phyloP scores from a whole-genome alignment of 805 yeast species.

The Saccharomycopsis amapae region DNA sequence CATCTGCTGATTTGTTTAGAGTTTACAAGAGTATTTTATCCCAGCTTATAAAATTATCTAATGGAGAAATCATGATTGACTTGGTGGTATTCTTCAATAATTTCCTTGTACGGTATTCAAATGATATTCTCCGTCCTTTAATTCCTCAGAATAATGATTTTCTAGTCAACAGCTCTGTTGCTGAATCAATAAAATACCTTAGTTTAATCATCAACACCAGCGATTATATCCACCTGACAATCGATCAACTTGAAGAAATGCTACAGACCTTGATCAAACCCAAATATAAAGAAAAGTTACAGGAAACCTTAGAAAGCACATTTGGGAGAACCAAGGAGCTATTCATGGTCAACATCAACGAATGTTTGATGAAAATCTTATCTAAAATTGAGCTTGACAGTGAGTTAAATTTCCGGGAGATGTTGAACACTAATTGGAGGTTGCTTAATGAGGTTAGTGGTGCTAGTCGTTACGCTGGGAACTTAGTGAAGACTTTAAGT shows the following conservation, averaged over 20 bases:
- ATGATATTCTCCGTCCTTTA: constrained; percentile 41
- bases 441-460: constrained; percentile 57
- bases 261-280: constrained; percentile 25
- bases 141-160: constrained; percentile 33
- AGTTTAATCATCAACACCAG: constrained; percentile 80
- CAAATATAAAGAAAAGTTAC: constrained; percentile 20
- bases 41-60: constrained; percentile 55
- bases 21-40: constrained; percentile 63
- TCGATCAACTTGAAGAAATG: constrained; percentile 61
- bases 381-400: constrained; percentile 53
- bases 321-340: constrained; percentile 52
- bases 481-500: constrained; percentile 42
- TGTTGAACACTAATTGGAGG: constrained; percentile 71
- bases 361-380: constrained; percentile 48
- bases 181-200: constrained; percentile 57
- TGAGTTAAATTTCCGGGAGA: constrained; percentile 75
- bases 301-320: constrained; percentile 35
- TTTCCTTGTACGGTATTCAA: constrained; percentile 55
- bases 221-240: constrained; percentile 77
- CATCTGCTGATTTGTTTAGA: constrained; percentile 83
- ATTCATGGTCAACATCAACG: constrained; percentile 51
- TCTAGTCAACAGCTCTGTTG: constrained; percentile 33
- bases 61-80: constrained; percentile 36
- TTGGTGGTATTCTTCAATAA: constrained; percentile 56
- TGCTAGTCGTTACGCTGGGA: constrained; percentile 61